Evolutionary conservation across 202 grass and related monocot species (phyloP).

Genomic region (Dendrocalamus latiflorus): DNA sequence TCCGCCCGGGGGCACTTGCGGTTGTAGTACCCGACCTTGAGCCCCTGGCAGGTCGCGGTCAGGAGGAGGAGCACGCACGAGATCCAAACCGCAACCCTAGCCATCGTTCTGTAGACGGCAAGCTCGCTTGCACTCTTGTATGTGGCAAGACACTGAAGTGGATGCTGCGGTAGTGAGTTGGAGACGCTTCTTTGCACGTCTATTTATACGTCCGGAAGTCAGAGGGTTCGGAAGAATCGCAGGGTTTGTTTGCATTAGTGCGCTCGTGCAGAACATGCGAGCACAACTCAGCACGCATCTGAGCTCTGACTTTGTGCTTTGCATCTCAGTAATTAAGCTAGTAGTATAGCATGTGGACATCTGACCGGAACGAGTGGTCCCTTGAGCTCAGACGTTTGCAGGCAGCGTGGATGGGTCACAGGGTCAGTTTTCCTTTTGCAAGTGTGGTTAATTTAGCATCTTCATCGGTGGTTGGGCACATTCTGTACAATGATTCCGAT

Average conservation of each 20-base stretch:
- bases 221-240: not conserved
- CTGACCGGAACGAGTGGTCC: too few relatives aligned
- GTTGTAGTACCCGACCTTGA: slow-evolving; percentile 40
- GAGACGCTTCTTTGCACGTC: not conserved
- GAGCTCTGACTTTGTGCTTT: too few relatives aligned
- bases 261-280: too few relatives aligned
- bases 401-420: not conserved
- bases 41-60: slow-evolving; percentile 3
- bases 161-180: not conserved
- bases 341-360: not conserved
- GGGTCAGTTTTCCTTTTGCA: not conserved
- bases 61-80: not conserved
- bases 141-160: not conserved
- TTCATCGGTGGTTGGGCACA: not conserved
- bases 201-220: not conserved
- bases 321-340: too few relatives aligned
- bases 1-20: slow-evolving; percentile 28
- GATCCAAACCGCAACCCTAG: not conserved
- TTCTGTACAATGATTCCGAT: not conserved
- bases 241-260: not conserved
- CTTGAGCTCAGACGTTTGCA: not conserved
- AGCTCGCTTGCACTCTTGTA: too few relatives aligned
- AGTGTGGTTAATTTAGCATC: not conserved
- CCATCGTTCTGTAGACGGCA: not conserved
- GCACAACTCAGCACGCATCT: too few relatives aligned